Percentiles rank a stretch among this genome's conserved stretches.
Evolutionary conservation across 495 filamentous ascomycete species (phyloP).

Genomic region (Hyaloscypha finlandica): DNA sequence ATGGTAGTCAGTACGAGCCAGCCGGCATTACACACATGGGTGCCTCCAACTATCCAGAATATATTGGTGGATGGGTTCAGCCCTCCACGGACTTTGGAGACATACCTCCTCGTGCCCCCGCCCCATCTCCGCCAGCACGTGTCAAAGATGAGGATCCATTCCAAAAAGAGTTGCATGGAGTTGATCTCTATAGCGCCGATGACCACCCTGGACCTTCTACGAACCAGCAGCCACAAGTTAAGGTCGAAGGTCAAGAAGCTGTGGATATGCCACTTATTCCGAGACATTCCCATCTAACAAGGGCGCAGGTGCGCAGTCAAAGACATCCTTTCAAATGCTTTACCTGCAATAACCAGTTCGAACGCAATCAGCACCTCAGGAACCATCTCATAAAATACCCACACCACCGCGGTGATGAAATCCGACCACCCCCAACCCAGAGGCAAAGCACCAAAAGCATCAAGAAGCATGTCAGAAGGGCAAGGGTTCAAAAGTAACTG

Average conservation of each 20-base stretch:
- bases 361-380: neutral
- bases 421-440: neutral
- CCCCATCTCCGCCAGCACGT: neutral
- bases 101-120: neutral
- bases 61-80: neutral
- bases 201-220: neutral
- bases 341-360: neutral
- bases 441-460: neutral
- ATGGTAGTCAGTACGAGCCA: neutral
- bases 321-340: neutral
- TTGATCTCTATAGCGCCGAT: neutral
- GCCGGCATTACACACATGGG: no score
- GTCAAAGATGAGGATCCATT: neutral
- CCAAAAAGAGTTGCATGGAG: neutral
- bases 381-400: neutral
- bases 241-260: neutral
- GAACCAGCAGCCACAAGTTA: neutral
- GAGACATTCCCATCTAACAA: neutral
- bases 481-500: no score
- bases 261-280: neutral
- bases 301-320: neutral
- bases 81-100: neutral
- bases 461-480: no score
- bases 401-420: neutral
- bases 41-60: no score